Percentiles rank a stretch among this genome's conserved stretches.
Conservation (phyloP, 495 filamentous ascomycete genomes). For the Lophiostoma macrostomum region DNA sequence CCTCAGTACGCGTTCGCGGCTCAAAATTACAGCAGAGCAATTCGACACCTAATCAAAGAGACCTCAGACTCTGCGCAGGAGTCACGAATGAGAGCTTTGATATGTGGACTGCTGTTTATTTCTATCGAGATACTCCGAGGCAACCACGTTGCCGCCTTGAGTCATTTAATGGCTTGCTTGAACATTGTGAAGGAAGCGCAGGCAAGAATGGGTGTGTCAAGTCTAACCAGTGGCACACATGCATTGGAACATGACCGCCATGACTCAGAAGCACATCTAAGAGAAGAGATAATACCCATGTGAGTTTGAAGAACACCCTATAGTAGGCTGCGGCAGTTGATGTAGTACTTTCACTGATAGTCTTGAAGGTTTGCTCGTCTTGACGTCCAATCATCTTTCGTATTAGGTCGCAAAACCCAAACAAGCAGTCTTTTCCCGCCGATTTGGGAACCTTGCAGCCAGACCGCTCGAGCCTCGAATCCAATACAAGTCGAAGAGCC, state of each 20-base stretch:
- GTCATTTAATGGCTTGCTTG: slow-evolving; percentile 20
- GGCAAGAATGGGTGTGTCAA: slow-evolving; percentile 1
- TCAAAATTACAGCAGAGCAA: slow-evolving; percentile 22
- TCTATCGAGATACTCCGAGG: slow-evolving; percentile 23
- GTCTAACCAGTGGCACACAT: neutral
- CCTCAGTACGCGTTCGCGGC: slow-evolving; percentile 21
- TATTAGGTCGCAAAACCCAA: slow-evolving; percentile 10
- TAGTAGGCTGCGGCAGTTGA: no score
- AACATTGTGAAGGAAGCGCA: slow-evolving; percentile 25
- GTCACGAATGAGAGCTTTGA: slow-evolving; percentile 14
- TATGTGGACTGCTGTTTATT: slow-evolving; percentile 26
- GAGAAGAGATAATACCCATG: slow-evolving; percentile 24
- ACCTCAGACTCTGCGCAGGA: slow-evolving; percentile 12
- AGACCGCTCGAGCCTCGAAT: no score
- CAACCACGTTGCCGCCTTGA: slow-evolving; percentile 16
- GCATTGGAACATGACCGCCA: neutral
- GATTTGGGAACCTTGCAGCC: slow-evolving; percentile 5
- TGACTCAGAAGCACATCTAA: slow-evolving; percentile 3
- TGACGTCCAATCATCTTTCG: slow-evolving; percentile 13
- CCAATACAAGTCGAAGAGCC: slow-evolving; percentile 10
- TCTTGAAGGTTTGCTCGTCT: slow-evolving; percentile 24
- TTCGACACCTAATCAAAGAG: slow-evolving; percentile 19
- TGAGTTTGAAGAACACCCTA: no score
- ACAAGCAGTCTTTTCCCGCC: neutral
- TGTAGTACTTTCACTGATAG: no score